phyloP scores from a whole-genome alignment of 345 rosid species.

The Abelmoschus esculentus region DNA sequence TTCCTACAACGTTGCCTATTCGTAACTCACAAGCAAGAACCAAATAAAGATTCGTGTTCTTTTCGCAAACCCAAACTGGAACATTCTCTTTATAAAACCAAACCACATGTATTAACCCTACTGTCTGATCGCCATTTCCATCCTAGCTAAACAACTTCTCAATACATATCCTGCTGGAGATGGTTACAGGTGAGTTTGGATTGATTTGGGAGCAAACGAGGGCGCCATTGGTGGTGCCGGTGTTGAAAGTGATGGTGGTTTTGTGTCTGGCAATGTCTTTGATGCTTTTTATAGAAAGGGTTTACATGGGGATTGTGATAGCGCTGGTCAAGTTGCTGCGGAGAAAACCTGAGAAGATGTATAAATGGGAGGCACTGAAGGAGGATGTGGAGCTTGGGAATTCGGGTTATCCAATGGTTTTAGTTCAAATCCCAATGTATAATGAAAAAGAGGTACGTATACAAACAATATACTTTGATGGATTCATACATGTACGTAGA shows the following conservation, averaged over 20 bases:
- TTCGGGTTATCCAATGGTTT: slow-evolving; percentile 47
- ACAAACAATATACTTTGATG: too few species aligned
- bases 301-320: slow-evolving; percentile 52
- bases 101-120: not conserved
- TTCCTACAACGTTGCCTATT: slow-evolving; percentile 23
- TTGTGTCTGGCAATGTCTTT: slow-evolving; percentile 49
- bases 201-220: slow-evolving; percentile 47
- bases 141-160: not conserved
- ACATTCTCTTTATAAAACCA: slow-evolving; percentile 7
- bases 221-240: slow-evolving; percentile 51
- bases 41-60: slow-evolving; percentile 22
- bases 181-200: slow-evolving; percentile 18
- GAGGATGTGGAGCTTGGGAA: slow-evolving; percentile 59
- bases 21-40: slow-evolving; percentile 39
- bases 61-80: slow-evolving; percentile 18
- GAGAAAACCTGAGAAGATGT: slow-evolving; percentile 41
- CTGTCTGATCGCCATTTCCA: not conserved
- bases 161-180: not conserved
- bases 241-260: slow-evolving; percentile 31
- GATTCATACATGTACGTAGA: not conserved
- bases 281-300: slow-evolving; percentile 51
- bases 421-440: slow-evolving; percentile 69
- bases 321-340: slow-evolving; percentile 32
- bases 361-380: slow-evolving; percentile 49
- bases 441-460: slow-evolving; percentile 52